These are phyloP conservation scores for Xylariaceae sp. DNA, from an alignment of 2,329 filamentous ascomycete species.

Conservation along the genomic window DNA sequence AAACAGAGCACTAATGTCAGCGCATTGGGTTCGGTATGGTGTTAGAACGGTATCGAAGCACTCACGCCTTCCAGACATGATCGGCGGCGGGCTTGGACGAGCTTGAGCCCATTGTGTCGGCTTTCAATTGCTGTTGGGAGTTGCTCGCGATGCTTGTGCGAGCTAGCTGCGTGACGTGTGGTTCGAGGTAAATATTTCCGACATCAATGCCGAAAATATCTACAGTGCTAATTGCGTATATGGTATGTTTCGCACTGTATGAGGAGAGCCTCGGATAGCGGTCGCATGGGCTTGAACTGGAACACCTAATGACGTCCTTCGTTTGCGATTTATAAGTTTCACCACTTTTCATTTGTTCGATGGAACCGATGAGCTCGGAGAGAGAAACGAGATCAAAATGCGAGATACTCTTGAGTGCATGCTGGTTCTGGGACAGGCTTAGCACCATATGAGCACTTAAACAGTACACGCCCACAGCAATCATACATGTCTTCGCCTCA, in stretches of 20 bases:
- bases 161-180: slow-evolving; percentile 11
- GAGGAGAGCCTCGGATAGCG: no score
- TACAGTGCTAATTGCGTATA: slow-evolving; percentile 11
- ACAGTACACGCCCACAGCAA: no score
- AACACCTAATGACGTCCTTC: neutral
- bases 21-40: neutral
- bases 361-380: no score
- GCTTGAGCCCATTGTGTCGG: slow-evolving; percentile 54
- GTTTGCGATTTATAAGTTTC: no score
- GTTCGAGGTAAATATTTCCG: slow-evolving; percentile 27
- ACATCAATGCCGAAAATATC: slow-evolving; percentile 14
- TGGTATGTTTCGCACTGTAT: neutral
- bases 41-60: slow-evolving; percentile 7
- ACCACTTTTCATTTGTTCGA: no score
- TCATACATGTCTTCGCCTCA: no score
- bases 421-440: no score
- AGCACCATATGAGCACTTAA: no score
- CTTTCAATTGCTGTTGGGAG: slow-evolving; percentile 26
- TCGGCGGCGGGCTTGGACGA: slow-evolving; percentile 52
- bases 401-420: no score
- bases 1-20: slow-evolving; percentile 6
- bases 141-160: slow-evolving; percentile 15
- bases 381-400: no score
- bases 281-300: neutral
- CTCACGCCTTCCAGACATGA: slow-evolving; percentile 57